Evolutionary conservation across 371 early-diverging fungal genomes (phyloP).

Genomic region (Actinomortierella ambigua): DNA sequence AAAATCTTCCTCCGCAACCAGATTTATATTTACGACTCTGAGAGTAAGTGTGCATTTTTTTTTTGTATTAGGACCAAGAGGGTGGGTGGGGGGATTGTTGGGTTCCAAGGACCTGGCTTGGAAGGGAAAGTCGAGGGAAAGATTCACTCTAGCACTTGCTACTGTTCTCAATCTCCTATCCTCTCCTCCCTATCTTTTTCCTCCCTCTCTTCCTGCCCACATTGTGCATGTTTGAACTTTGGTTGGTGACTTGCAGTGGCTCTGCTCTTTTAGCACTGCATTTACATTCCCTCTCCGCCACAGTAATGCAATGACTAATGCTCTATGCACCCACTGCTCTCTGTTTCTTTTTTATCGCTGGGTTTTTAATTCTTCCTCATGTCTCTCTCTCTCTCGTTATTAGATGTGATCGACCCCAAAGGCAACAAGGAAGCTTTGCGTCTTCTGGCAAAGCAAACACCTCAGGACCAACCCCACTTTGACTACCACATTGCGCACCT

Average conservation of each 20-base stretch:
- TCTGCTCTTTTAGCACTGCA: neutral
- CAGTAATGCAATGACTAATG: neutral
- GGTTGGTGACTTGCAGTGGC: too few relatives aligned
- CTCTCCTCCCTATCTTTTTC: too few relatives aligned
- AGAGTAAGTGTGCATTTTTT: constrained; percentile 15
- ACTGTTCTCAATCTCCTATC: too few relatives aligned
- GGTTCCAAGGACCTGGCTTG: too few relatives aligned
- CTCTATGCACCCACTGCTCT: neutral
- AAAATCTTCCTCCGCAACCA: constrained; percentile 20
- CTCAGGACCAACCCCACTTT: constrained; percentile 14
- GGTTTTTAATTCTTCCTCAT: too few relatives aligned
- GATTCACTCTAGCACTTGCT: too few relatives aligned
- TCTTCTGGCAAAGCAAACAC: constrained; percentile 13
- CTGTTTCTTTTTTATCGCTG: neutral
- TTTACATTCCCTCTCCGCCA: neutral
- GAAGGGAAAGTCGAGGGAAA: too few relatives aligned
- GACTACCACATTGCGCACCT: constrained; percentile 30
- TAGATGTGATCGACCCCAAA: constrained; percentile 31
- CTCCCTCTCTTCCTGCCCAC: too few relatives aligned
- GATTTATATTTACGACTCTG: constrained; percentile 26
- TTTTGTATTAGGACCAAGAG: neutral
- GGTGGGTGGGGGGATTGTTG: neutral
- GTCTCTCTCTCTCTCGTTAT: neutral
- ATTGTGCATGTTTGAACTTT: too few relatives aligned
- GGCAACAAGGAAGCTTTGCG: constrained; percentile 28